These are phyloP conservation scores for Pouteria glomerata DNA, from an alignment of 148 eudicot genomes.

Conservation along the genomic window DNA sequence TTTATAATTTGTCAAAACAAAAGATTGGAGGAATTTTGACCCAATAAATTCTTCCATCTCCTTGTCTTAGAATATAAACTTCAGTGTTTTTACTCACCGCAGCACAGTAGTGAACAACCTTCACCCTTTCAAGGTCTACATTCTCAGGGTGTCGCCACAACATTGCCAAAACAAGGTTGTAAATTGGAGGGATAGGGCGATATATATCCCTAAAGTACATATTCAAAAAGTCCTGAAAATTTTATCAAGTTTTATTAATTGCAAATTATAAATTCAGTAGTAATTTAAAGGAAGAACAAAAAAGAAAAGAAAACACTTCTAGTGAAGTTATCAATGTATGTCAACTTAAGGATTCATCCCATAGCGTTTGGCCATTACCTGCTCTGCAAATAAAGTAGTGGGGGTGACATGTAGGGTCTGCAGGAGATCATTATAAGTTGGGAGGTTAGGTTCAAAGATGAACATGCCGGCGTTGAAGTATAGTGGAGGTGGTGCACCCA, in stretches of 20 bases:
- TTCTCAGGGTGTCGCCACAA: slow-evolving; percentile 10
- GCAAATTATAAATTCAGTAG: too few relatives aligned
- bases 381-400: slow-evolving; percentile 14
- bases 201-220: slow-evolving; percentile 1
- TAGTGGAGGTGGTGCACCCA: slow-evolving; percentile 9
- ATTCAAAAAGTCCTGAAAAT: slow-evolving; percentile 11
- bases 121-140: slow-evolving; percentile 5
- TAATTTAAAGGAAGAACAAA: too few relatives aligned
- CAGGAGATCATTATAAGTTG: slow-evolving; percentile 11
- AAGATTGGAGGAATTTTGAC: too few relatives aligned
- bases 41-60: too few relatives aligned
- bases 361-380: neutral
- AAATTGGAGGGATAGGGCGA: slow-evolving; percentile 5
- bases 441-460: slow-evolving; percentile 4
- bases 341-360: too few relatives aligned
- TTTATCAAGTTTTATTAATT: neutral
- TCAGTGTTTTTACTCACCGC: slow-evolving; percentile 4
- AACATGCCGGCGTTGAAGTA: slow-evolving; percentile 20
- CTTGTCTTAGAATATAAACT: neutral
- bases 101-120: slow-evolving; percentile 17
- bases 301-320: neutral
- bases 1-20: too few relatives aligned
- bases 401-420: slow-evolving; percentile 1
- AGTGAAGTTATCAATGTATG: too few relatives aligned
- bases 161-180: slow-evolving; percentile 16